These are phyloP conservation scores for Vanderwaltozyma verrucispora DNA, from an alignment of 805 yeast genomes.

Conservation along the genomic window DNA sequence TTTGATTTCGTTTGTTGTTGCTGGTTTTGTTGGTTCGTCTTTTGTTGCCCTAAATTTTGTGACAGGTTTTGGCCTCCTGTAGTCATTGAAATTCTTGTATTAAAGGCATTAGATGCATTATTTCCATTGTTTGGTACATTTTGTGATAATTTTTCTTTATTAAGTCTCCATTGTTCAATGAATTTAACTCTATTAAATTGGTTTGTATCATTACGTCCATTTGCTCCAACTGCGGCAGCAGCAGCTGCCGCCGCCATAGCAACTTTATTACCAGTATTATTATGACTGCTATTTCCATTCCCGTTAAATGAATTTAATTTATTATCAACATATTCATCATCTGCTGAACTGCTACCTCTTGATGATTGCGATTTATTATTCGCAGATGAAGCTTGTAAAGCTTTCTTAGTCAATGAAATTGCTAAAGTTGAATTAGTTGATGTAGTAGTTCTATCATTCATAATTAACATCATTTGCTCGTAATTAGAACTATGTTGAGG, in stretches of 20 bases:
- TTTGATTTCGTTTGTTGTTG: constrained; percentile 9
- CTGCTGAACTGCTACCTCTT: background rate
- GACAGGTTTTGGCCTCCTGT: constrained; percentile 22
- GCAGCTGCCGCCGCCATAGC: constrained; percentile 30
- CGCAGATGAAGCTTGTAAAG: constrained; percentile 3
- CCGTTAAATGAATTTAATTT: background rate
- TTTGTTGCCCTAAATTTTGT: constrained; percentile 24
- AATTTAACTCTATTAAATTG: constrained; percentile 83
- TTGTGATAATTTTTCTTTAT: constrained; percentile 45
- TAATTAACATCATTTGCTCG: constrained; percentile 78
- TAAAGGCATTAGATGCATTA: constrained; percentile 21
- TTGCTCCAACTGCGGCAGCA: constrained; percentile 32
- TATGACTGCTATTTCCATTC: background rate
- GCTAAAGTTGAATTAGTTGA: constrained; percentile 33
- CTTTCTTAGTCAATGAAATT: constrained; percentile 25
- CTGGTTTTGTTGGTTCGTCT: constrained; percentile 15
- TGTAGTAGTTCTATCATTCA: constrained; percentile 38
- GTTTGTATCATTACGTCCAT: constrained; percentile 28
- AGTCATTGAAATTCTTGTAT: constrained; percentile 26
- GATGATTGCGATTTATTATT: background rate
- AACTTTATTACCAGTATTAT: constrained; percentile 22
- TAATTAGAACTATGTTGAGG: constrained; percentile 75
- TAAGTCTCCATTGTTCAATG: constrained; percentile 74
- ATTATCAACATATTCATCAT: constrained; percentile 2
- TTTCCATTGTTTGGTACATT: constrained; percentile 24